Base-by-base conservation (phyloP, 257 asterid genomes). In the Primulina eburnea region DNA sequence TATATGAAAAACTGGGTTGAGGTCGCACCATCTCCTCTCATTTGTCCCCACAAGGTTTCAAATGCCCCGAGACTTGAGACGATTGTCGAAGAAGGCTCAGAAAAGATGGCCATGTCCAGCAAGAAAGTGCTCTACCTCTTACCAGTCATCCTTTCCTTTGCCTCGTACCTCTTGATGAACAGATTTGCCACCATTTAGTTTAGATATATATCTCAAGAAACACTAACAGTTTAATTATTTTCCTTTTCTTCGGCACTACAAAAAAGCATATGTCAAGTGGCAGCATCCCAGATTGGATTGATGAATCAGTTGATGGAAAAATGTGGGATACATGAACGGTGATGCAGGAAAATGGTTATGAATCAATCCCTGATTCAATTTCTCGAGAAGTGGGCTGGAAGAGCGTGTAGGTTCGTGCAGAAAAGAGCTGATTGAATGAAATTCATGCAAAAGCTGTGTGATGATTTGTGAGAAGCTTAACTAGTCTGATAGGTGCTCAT, bases 1-100 rank as follows among this genome's bases (percentile, higher is more conserved):
- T 74, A 69, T 65, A 78, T 76, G 55, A 38, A 76, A 12, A 62
- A 81, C 75, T 80, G 75, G 84, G 61, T 78, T 2, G 90, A 85
- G 81, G 86, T 81, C 68, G 90, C 87, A 58, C 90, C 93, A 2
- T 73, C 86, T 2, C 87, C 84, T 9, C 26, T 81, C 56, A 76
- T 85, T 64, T 79, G 60, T 21, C 83, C 76, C 47, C 74, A 71
- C 67, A 85, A 75, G 68, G 77, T 75, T 37, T 85, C 90, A 0
- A 85, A 78, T 24, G 82, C 81, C 20, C 89, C 90, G 1, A 83
- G 68, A 50, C 81, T 83, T 6, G 87, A 87, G 65, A 87, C 87
- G 7, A 87, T 87, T 72, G 66, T 69, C 33, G 86, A 85, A 73
- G 90, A 87, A 80, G 84, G 80, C 16, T 62, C 75, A 8, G 81